phyloP scores from a whole-genome alignment of 2,329 filamentous ascomycete genomes.

The Aspergillus novoparasiticus region DNA sequence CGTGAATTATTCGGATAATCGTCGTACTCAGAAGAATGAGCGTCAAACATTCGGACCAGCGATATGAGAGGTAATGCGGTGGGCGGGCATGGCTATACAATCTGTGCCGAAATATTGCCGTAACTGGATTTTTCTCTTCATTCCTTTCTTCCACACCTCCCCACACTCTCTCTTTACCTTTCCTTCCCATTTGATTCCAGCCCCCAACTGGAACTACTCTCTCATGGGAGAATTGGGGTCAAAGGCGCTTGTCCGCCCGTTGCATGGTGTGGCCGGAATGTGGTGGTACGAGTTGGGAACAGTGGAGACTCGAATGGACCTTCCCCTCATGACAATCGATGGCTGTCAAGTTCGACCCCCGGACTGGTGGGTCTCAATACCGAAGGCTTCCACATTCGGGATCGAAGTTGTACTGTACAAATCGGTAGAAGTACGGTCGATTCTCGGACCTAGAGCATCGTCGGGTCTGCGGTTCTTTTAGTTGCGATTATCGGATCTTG shows the following conservation, averaged over 20 bases:
- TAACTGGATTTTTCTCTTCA: not conserved
- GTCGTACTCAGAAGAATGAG: not conserved
- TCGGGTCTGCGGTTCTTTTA: not conserved
- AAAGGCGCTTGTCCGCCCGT: not conserved
- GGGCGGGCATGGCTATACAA: too few species aligned
- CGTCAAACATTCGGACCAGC: not conserved
- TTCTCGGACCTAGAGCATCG: not conserved
- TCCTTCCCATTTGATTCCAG: not conserved
- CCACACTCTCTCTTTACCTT: too few species aligned
- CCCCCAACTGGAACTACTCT: not conserved
- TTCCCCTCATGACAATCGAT: conserved; percentile 15
- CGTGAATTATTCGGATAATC: not conserved
- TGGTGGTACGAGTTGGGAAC: not conserved
- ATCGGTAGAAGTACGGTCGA: not conserved
- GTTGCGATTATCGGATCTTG: not conserved
- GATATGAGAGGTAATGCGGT: not conserved
- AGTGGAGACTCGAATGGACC: conserved; percentile 8
- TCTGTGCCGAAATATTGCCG: not conserved
- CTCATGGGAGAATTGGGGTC: not conserved
- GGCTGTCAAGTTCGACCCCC: not conserved
- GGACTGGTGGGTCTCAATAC: not conserved
- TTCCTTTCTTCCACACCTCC: not conserved
- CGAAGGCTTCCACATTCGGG: not conserved
- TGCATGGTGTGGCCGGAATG: conserved; percentile 11
- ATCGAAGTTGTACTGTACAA: not conserved